Base-by-base conservation (phyloP, 805 yeast species). In the Saccharomycopsis sp. region DNA sequence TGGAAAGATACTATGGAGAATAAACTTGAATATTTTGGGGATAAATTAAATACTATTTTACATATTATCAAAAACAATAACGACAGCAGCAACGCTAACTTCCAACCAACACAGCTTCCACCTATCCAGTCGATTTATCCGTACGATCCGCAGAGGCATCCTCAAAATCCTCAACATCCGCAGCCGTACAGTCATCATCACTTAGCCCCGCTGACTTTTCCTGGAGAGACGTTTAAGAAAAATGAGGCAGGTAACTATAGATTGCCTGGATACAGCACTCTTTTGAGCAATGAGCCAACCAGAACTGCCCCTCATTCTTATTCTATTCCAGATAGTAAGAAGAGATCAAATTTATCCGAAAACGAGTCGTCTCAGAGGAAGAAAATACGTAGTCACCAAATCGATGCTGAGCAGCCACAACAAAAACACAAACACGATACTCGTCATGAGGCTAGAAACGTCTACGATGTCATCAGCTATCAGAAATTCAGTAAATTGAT, bases 1-100 rank as follows among this genome's bases (percentile, higher is more conserved):
- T 74, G 79, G 78, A 69, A 70, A 59, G 57, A 62, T 17, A 61
- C 72, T 0, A 77, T 75, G 23, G 80, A 77, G 52, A 66, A 68
- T 51, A 67, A 77, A 56, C 63, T 78, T 20, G 70, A 72, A 35
- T 69, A 71, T 7, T 73, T 78, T 60, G 79, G 74, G 49, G 65
- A 69, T 44, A 72, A 77, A 23, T 59, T 78, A 51, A 74, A 72
- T 3, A 70, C 69, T 9, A 75, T 78, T 47, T 61, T 77, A 35
- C 62, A 66, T 1, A 62, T 75, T 44, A 64, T 77, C 35, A 71
- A 73, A 56, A 66, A 67, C 25, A 47, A 58, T 35, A 53, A 55
- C 25, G 42, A 51, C 9, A 35, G 51, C 23, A 49, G 47, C 12
- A 54, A 54, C 47, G 24, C 22, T 49, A 20, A 49, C 24, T 19